Evolutionary conservation across 208 protist species (phyloP).

Genomic region (Trichomonas vaginalis): DNA sequence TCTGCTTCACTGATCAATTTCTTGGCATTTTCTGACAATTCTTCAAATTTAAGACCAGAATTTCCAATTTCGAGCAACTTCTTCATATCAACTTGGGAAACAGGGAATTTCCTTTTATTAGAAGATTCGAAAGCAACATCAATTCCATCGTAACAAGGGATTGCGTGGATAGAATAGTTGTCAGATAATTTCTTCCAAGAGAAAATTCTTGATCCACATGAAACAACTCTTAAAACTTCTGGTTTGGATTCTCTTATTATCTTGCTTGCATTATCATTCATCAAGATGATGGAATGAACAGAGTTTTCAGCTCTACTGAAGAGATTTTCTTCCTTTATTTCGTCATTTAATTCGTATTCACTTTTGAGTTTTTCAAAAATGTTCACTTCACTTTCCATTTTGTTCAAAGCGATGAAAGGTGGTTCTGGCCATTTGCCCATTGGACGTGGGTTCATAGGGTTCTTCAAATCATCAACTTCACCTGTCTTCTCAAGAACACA

Average conservation of each 20-base stretch:
- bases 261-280: neutral
- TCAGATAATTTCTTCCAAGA: neutral
- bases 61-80: neutral
- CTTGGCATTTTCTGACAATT: neutral
- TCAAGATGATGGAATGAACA: neutral
- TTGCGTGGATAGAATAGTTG: neutral
- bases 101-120: neutral
- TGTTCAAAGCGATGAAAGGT: neutral
- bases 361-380: neutral
- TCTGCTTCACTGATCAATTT: neutral
- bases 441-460: neutral
- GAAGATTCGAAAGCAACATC: neutral
- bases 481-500: slow-evolving; percentile 41
- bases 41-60: neutral
- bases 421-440: neutral
- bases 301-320: neutral
- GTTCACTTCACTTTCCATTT: neutral
- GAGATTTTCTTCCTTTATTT: neutral
- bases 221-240: neutral
- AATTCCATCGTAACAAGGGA: neutral
- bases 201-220: neutral
- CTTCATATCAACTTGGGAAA: neutral
- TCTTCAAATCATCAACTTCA: neutral
- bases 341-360: neutral
- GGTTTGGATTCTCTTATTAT: neutral